Base-by-base conservation (phyloP, 202 grass and related monocot species). In the Schoenoplectus triqueter region DNA sequence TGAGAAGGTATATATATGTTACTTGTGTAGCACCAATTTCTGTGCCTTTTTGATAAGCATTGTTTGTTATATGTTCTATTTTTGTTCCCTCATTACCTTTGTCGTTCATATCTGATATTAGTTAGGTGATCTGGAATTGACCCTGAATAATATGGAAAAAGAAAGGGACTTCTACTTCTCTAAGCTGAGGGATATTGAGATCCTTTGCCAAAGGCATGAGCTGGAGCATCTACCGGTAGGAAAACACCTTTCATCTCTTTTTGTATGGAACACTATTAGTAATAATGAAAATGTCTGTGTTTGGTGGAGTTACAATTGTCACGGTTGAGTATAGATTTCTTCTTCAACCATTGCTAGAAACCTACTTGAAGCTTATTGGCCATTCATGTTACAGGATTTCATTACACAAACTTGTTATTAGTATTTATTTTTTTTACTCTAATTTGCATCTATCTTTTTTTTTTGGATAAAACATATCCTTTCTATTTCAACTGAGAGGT, bases 131-230 rank as follows among this genome's bases (percentile, higher is more conserved):
- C 44, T 92, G 60, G 92, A 97, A 69, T 66, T 94, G 87, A 91
- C 88, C 41, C 70, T 87, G 2, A 89, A 94, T 81, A 88, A 81
- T 70, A 82, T 65, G 50, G 92, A 92, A 64, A 97, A 97, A 73
- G 94, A 97, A 92, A 94, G 90, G 75, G 94, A 94, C 41, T 97
- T 97, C 49, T 97, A 97, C 78, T 97, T 94, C 76, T 88, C 92
- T 0, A 97, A 97, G 81, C 45, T 97, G 87, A 88, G 90, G 48
- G 94, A 97, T 72, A 97, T 97, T 87, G 94, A 97, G 81, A 91
- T 94, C 78, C 51, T 92, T 14, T 97, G 85, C 62, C 92, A 97
- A 84, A 85, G 92, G 72, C 90, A 88, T 82, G 94, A 97, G 66
- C 72, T 97, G 66, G 94, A 91, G 84, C 94, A 97, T 89, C 86